Percentiles rank a stretch among this genome's conserved stretches.
Evolutionary conservation across 192 early-diverging fungal species (phyloP).

Genomic region (Backusella westeae): DNA sequence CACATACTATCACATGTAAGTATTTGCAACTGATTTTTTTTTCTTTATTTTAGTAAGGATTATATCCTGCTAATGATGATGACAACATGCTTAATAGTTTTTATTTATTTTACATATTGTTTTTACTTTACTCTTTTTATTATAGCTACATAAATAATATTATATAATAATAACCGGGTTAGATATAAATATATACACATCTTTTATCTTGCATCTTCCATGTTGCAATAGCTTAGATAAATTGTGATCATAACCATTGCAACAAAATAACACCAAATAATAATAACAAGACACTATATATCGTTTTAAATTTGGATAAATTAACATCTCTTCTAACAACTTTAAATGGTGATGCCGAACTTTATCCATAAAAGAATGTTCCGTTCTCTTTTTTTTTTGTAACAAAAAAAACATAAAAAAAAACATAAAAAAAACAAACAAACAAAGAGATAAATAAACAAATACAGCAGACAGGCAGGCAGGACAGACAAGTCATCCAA

Average conservation of each 20-base stretch:
- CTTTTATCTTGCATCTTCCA: neutral
- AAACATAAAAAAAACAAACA: neutral
- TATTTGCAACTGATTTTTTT: neutral
- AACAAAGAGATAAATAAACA: neutral
- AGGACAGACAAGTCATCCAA: neutral
- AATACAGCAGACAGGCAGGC: neutral
- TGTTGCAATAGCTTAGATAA: neutral
- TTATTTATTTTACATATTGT: neutral
- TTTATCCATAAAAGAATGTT: constrained; percentile 8
- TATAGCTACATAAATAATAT: neutral
- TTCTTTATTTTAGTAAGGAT: neutral
- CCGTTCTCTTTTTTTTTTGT: neutral
- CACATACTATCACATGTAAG: neutral
- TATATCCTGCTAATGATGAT: neutral
- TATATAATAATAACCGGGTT: neutral
- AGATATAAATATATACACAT: no score
- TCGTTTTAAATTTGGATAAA: constrained; percentile 3
- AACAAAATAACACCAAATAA: neutral
- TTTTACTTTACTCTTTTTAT: neutral
- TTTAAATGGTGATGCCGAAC: constrained; percentile 4
- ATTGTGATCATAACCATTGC: neutral
- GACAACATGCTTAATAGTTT: neutral
- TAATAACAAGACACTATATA: neutral
- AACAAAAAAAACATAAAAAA: neutral
- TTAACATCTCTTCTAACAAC: neutral